Base-by-base conservation (phyloP, 164 flowering plant genomes). In the Berberis vulgaris region DNA sequence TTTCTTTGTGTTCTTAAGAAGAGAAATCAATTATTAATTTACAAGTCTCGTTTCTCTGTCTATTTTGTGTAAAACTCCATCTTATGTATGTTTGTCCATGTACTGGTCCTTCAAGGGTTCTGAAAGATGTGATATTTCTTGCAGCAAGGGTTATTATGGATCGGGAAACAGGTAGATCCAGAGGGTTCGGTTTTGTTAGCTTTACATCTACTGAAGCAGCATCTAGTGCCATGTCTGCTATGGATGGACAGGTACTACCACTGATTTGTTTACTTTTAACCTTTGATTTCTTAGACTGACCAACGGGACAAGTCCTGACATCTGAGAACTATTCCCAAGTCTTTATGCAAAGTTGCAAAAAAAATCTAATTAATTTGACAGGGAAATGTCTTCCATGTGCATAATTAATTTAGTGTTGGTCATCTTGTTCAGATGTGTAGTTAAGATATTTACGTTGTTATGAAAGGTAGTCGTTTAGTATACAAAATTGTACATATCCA, bases 131-230 rank as follows among this genome's bases (percentile, higher is more conserved):
- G 3, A 5, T 3, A 6, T 63, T 38, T 56, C n/a, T 67, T 72
- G 71, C 81, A 82, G 86, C 82, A 1, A 78, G 77, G 59, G 65
- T 82, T 45, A 76, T 82, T 59, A 50, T 68, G 68, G 86, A 82
- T 54, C 79, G 78, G 10, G 80, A 76, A 41, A 72, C 76, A 2
- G 82, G 83, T 10, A 77, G 82, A 59, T 82, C 86, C 4, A 66
- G 84, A 69, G 84, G 86, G 39, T 80, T 82, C 69, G 86, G 81
- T 39, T 82, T 80, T 74, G 75, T 82, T 26, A 78, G 63, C 42
- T 82, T 63, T 69, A 70, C 81, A 44, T 74, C 79, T 11, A 44
- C 44, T 55, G 86, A 80, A 6, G 81, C 72, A 45, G 86, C 84
- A 49, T 63, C 78, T 42, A 46, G 66, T 54, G 84, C 82, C 45